A percentile compares a stretch with the other conserved stretches of the same genome.
phyloP scores from a whole-genome alignment of 352 stramenopile species.

The Globisporangium polare region DNA sequence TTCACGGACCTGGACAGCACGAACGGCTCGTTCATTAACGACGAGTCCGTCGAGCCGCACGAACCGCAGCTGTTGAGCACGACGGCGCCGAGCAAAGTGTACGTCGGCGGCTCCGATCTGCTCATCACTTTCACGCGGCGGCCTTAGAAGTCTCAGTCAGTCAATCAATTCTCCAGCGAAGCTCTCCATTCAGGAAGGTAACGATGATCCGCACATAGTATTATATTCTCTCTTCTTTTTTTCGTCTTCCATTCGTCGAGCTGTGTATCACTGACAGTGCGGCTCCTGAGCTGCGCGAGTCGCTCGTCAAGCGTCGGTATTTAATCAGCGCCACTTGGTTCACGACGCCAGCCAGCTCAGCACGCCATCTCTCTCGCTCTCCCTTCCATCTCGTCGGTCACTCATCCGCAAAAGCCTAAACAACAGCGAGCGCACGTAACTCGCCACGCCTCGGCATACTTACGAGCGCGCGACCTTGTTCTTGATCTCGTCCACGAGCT shows the following conservation, averaged over 20 bases:
- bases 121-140: conserved; percentile 51
- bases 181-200: not conserved
- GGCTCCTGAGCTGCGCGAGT: not conserved
- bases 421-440: not conserved
- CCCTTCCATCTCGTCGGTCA: not conserved
- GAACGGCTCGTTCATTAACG: conserved; percentile 73
- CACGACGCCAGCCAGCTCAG: not conserved
- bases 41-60: conserved; percentile 38
- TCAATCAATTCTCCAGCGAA: not conserved
- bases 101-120: conserved; percentile 50
- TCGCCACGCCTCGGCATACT: not conserved
- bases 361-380: not conserved
- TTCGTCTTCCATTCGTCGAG: conserved; percentile 7
- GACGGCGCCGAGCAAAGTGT: conserved; percentile 41
- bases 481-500: conserved; percentile 72
- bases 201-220: conserved; percentile 31
- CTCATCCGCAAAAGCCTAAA: not conserved
- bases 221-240: conserved; percentile 29
- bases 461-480: conserved; percentile 37
- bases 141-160: conserved; percentile 12
- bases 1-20: conserved; percentile 82
- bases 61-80: conserved; percentile 42
- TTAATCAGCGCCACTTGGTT: not conserved
- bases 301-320: not conserved
- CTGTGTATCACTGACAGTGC: not conserved